These are phyloP conservation scores for Fusarium keratoplasticum DNA, from an alignment of 2,329 filamentous ascomycete species.

Conservation along the genomic window DNA sequence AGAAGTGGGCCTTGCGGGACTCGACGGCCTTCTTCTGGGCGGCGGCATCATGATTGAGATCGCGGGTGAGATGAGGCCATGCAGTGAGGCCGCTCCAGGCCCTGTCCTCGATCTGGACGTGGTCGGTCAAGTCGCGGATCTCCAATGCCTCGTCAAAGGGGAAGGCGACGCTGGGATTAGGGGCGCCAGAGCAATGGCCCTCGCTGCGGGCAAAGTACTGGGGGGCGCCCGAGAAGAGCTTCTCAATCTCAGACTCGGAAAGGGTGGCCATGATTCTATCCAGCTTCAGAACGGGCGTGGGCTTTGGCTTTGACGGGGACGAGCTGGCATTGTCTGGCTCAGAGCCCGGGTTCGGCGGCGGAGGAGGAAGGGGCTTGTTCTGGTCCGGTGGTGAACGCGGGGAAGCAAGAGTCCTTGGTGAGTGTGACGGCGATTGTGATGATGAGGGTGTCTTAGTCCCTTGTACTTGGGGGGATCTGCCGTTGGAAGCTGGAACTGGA, in stretches of 20 bases:
- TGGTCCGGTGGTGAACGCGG: conserved; percentile 57
- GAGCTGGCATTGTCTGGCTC: conserved; percentile 42
- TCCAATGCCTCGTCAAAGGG: conserved; percentile 73
- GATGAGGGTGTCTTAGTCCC: conserved; percentile 35
- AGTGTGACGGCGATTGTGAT: conserved; percentile 42
- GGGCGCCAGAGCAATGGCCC: conserved; percentile 69
- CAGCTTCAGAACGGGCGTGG: conserved; percentile 62
- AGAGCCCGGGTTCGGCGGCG: conserved; percentile 58
- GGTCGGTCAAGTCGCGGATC: conserved; percentile 73
- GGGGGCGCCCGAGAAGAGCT: conserved; percentile 80
- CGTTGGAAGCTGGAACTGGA: conserved; percentile 18
- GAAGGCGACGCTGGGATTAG: conserved; percentile 73
- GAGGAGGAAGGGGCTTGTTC: conserved; percentile 69
- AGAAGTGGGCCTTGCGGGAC: conserved; percentile 66
- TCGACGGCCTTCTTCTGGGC: conserved; percentile 56
- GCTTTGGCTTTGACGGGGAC: conserved; percentile 43
- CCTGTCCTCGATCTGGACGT: conserved; percentile 71
- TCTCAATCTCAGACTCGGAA: conserved; percentile 70
- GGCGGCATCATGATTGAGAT: conserved; percentile 59
- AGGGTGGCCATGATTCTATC: conserved; percentile 71
- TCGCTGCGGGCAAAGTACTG: conserved; percentile 75
- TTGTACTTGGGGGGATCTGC: conserved; percentile 5
- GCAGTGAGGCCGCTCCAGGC: conserved; percentile 73
- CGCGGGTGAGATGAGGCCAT: conserved; percentile 70
- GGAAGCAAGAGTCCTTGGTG: conserved; percentile 42